These are phyloP conservation scores for Coemansia sp. DNA, from an alignment of 371 early-diverging fungal genomes.

Conservation along the genomic window DNA sequence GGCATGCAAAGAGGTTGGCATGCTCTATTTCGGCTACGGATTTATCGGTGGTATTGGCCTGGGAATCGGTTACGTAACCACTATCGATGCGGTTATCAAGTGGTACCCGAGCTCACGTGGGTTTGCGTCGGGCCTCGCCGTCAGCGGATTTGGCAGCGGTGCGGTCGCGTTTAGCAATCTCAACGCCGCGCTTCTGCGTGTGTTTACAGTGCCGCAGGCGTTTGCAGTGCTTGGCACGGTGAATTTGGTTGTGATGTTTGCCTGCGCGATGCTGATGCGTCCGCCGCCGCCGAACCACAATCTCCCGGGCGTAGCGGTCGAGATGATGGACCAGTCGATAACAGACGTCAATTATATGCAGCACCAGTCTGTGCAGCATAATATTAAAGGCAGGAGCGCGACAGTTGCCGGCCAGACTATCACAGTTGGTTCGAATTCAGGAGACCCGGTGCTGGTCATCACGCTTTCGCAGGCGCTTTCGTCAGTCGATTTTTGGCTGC, in stretches of 20 bases:
- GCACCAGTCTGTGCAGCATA: slow-evolving; percentile 36
- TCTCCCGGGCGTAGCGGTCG: slow-evolving; percentile 58
- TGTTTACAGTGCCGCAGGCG: slow-evolving; percentile 50
- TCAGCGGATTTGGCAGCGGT: slow-evolving; percentile 60
- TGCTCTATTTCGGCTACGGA: slow-evolving; percentile 59
- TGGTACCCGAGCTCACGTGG: slow-evolving; percentile 54
- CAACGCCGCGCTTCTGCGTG: slow-evolving; percentile 50
- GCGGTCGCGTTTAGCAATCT: slow-evolving; percentile 57
- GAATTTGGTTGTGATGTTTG: slow-evolving; percentile 53
- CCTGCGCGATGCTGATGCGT: slow-evolving; percentile 56
- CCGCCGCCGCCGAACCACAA: slow-evolving; percentile 64
- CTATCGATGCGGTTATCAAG: slow-evolving; percentile 50
- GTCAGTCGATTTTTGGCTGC: slow-evolving; percentile 54
- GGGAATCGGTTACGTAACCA: slow-evolving; percentile 57
- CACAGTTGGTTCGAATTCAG: slow-evolving; percentile 33
- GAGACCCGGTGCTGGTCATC: slow-evolving; percentile 53
- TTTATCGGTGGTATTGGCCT: slow-evolving; percentile 56
- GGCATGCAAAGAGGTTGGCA: slow-evolving; percentile 50
- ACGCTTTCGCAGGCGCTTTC: slow-evolving; percentile 45
- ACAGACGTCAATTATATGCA: slow-evolving; percentile 25
- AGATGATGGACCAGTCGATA: slow-evolving; percentile 49
- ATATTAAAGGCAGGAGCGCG: slow-evolving; percentile 32
- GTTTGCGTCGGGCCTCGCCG: slow-evolving; percentile 53
- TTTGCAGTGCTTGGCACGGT: slow-evolving; percentile 55
- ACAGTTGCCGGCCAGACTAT: slow-evolving; percentile 32